Evolutionary conservation across 2,329 filamentous ascomycete genomes (phyloP).

Genomic region (Zopfia rhizophila): DNA sequence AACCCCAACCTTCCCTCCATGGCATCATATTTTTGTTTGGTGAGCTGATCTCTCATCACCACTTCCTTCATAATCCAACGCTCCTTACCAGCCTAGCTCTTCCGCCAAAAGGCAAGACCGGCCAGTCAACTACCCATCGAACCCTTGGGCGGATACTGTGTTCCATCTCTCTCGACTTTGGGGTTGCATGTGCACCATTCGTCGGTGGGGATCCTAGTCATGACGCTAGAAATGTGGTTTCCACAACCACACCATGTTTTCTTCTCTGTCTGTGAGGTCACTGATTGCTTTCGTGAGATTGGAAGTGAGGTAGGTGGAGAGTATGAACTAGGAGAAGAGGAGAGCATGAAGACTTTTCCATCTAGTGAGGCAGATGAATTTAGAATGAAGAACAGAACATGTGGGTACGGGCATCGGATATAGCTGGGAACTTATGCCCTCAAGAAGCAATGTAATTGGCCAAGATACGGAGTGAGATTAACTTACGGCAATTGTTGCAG

Average conservation of each 20-base stretch:
- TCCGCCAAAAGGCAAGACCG: too few species aligned
- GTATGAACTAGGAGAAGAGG: constrained; percentile 4
- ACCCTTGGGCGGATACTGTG: constrained; percentile 73
- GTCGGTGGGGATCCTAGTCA: constrained; percentile 67
- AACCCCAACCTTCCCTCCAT: too few species aligned
- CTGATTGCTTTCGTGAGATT: constrained; percentile 9
- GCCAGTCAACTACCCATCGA: constrained; percentile 43
- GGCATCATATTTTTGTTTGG: too few species aligned
- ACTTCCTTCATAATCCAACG: too few species aligned
- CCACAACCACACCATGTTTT: constrained; percentile 74
- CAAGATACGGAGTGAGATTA: background rate
- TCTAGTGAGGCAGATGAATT: too few species aligned
- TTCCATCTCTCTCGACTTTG: constrained; percentile 69
- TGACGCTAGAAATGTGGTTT: constrained; percentile 68
- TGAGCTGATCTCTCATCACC: background rate
- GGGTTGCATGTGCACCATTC: constrained; percentile 75
- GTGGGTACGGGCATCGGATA: too few species aligned
- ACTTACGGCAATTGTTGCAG: constrained; percentile 72
- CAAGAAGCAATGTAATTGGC: constrained; percentile 1
- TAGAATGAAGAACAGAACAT: too few species aligned
- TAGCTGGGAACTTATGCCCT: too few species aligned
- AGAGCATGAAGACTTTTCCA: background rate
- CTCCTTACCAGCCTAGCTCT: too few species aligned
- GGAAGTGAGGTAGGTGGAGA: constrained; percentile 12
- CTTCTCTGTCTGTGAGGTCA: constrained; percentile 57